Evolutionary conservation across 1,139 yeast species (phyloP).

Genomic region (Meyerozyma guilliermondii): DNA sequence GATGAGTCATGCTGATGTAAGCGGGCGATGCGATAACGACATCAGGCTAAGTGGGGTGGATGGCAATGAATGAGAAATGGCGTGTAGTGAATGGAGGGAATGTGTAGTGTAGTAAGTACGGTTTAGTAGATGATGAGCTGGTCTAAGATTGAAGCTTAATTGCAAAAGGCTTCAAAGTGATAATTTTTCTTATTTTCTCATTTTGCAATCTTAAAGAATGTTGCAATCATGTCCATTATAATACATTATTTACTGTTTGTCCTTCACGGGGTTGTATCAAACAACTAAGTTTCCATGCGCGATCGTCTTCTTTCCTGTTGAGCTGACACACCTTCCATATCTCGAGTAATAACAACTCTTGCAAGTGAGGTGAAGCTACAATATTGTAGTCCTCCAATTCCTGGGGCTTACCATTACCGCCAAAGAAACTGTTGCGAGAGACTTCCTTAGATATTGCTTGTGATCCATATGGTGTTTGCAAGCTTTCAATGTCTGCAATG

Average conservation of each 20-base stretch:
- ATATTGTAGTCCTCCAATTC: conserved; percentile 29
- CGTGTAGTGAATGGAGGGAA: too few species aligned
- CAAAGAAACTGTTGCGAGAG: conserved; percentile 18
- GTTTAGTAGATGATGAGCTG: too few species aligned
- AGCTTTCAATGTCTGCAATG: conserved; percentile 71
- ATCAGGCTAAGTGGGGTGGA: background rate
- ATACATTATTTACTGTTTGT: background rate
- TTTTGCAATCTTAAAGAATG: background rate
- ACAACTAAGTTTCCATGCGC: conserved; percentile 71
- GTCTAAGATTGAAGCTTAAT: too few species aligned
- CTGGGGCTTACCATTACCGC: conserved; percentile 7
- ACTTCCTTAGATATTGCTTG: conserved; percentile 8
- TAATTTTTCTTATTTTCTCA: background rate
- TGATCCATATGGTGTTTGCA: conserved; percentile 58
- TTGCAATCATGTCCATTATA: background rate
- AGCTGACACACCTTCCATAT: conserved; percentile 65
- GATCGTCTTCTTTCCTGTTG: conserved; percentile 55
- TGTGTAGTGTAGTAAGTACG: too few species aligned
- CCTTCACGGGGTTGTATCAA: conserved; percentile 40
- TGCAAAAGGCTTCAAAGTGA: too few species aligned
- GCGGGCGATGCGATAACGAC: background rate
- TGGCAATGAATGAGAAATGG: too few species aligned
- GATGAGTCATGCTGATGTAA: conserved; percentile 1
- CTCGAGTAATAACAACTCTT: conserved; percentile 63
- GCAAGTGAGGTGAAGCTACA: conserved; percentile 43